Percentiles rank a stretch among this genome's conserved stretches.
Conservation (phyloP, 2,329 filamentous ascomycete genomes). For the Mycosphaerelloides madeirae region DNA sequence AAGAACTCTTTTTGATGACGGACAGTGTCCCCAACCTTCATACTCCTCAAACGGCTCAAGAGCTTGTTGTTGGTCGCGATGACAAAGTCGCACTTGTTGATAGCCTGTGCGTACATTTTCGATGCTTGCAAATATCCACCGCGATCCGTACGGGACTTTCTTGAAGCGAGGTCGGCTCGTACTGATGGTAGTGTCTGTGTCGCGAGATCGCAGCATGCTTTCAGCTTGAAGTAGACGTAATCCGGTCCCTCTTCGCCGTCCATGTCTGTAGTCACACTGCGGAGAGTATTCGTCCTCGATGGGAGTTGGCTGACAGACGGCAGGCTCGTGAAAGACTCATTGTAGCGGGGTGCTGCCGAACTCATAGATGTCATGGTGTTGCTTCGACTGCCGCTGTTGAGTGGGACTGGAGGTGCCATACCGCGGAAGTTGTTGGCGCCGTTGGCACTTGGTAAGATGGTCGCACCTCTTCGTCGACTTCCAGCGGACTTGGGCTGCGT, state of each 20-base stretch:
- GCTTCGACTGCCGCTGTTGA: conserved; percentile 49
- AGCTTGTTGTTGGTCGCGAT: conserved; percentile 70
- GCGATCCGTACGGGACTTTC: conserved; percentile 60
- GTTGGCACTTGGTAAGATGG: conserved; percentile 44
- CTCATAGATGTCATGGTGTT: conserved; percentile 49
- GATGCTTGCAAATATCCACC: conserved; percentile 32
- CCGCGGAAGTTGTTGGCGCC: conserved; percentile 31
- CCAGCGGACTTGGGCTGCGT: conserved; percentile 44
- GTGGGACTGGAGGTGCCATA: conserved; percentile 39
- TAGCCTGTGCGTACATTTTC: conserved; percentile 64
- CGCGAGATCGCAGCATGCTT: conserved; percentile 67
- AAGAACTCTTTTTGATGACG: conserved; percentile 61
- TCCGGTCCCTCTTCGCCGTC: conserved; percentile 81
- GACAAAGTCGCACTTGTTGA: conserved; percentile 65
- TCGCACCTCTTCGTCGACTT: conserved; percentile 48
- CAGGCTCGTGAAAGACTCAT: conserved; percentile 68
- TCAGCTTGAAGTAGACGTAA: conserved; percentile 71
- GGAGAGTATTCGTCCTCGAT: conserved; percentile 44
- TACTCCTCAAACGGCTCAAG: conserved; percentile 65
- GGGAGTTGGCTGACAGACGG: conserved; percentile 34
- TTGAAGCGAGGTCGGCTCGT: conserved; percentile 60
- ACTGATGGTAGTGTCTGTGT: conserved; percentile 67
- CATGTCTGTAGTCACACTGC: conserved; percentile 57
- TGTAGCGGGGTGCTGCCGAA: conserved; percentile 68
- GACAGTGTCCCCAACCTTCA: conserved; percentile 80